A percentile compares a stretch with the other conserved stretches of the same genome.
Evolutionary conservation across 2,329 filamentous ascomycete genomes (phyloP).

Genomic region (Aphanocladium album): DNA sequence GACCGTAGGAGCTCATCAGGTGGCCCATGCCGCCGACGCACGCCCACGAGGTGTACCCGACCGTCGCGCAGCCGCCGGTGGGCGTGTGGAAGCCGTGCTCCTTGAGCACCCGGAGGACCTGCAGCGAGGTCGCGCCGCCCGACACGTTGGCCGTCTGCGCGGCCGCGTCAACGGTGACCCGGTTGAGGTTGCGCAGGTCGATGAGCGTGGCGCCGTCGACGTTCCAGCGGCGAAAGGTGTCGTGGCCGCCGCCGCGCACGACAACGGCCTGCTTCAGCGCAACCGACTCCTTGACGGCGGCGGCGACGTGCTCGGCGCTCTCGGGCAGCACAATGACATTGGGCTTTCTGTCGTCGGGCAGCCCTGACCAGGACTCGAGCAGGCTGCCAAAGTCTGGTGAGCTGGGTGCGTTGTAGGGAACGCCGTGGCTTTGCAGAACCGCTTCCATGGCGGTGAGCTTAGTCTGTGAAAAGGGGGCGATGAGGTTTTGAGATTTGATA

Average conservation of each 20-base stretch:
- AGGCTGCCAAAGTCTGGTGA: not conserved
- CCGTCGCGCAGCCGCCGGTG: constrained; percentile 17
- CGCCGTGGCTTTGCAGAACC: too few species aligned
- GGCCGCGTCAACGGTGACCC: constrained; percentile 2
- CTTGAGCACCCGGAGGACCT: constrained; percentile 6
- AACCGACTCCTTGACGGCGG: not conserved
- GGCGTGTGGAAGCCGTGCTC: constrained; percentile 12
- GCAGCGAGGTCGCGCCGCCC: constrained; percentile 1
- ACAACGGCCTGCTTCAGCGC: not conserved
- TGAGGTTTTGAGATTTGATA: too few species aligned
- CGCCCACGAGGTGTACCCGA: constrained; percentile 32
- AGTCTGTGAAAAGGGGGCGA: too few species aligned
- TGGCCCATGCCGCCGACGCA: constrained; percentile 30
- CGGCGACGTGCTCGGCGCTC: not conserved
- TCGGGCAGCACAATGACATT: not conserved
- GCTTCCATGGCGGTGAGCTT: too few species aligned
- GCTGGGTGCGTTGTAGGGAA: not conserved
- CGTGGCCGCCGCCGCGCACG: constrained; percentile 15
- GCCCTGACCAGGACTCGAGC: not conserved
- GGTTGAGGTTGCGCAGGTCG: constrained; percentile 12
- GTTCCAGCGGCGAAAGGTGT: constrained; percentile 5
- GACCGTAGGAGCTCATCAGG: constrained; percentile 22
- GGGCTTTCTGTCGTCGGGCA: not conserved
- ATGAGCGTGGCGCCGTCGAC: constrained; percentile 4
- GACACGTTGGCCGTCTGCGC: not conserved